Conservation (phyloP, 2,329 filamentous ascomycete species). For the Beauveria brongniartii region DNA sequence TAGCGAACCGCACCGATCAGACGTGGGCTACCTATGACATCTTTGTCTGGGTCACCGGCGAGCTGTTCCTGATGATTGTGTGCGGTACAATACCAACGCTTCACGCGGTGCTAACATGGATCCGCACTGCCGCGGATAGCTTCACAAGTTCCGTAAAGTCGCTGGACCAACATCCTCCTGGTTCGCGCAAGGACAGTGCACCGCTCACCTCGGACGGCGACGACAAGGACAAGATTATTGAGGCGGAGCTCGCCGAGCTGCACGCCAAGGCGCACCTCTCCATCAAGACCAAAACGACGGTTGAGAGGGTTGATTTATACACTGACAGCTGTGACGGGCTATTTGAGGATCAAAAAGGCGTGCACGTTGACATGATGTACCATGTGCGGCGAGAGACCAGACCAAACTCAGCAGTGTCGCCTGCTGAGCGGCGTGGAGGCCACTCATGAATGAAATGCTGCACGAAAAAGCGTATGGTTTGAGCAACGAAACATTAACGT, state of each 20-base stretch:
- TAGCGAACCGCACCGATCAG: constrained; percentile 17
- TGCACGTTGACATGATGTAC: constrained; percentile 14
- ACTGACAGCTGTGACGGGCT: constrained; percentile 12
- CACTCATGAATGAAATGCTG: neutral
- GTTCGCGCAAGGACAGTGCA: constrained; percentile 5
- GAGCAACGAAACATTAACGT: neutral
- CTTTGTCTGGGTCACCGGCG: constrained; percentile 17
- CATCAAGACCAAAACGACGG: constrained; percentile 14
- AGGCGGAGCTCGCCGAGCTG: constrained; percentile 11
- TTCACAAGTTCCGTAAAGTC: constrained; percentile 1
- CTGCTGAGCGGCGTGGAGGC: neutral
- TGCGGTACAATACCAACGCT: constrained; percentile 17
- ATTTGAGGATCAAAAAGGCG: constrained; percentile 11
- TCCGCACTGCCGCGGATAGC: constrained; percentile 6
- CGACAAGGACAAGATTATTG: neutral
- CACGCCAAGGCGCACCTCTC: constrained; percentile 12
- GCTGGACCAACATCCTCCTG: neutral
- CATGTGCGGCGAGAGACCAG: constrained; percentile 13
- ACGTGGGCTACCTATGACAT: constrained; percentile 18
- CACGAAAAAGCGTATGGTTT: neutral
- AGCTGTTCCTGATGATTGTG: constrained; percentile 19
- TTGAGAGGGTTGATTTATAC: constrained; percentile 6
- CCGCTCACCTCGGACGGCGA: constrained; percentile 2
- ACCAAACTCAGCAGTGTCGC: constrained; percentile 11
- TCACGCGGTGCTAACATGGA: constrained; percentile 13